A percentile compares a stretch with the other conserved stretches of the same genome.
phyloP scores from a whole-genome alignment of 306 rosid species.

The Coriaria nepalensis region DNA sequence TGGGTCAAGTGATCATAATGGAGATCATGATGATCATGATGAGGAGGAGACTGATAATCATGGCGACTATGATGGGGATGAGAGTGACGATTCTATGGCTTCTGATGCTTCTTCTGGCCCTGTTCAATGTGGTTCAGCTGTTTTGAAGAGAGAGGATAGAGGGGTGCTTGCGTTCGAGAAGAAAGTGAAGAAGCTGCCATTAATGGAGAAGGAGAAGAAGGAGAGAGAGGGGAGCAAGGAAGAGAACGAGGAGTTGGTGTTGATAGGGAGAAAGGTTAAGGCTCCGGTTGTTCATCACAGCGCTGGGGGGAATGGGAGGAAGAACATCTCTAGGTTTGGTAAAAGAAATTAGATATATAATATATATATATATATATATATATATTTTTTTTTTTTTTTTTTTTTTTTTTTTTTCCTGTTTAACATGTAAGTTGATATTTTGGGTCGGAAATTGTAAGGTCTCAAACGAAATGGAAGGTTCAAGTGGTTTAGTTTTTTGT shows the following conservation, averaged over 20 bases:
- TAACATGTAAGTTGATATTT: too few relatives aligned
- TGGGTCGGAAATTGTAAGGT: too few relatives aligned
- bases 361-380: background rate
- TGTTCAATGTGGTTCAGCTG: constrained; percentile 20
- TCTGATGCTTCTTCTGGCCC: constrained; percentile 98
- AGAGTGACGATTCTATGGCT: constrained; percentile 92
- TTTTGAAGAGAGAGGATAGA: constrained; percentile 14
- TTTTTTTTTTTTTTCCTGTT: constrained; percentile 1
- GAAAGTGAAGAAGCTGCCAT: constrained; percentile 18
- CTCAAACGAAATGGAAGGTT: too few relatives aligned
- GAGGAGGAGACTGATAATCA: constrained; percentile 5
- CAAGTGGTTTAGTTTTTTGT: too few relatives aligned
- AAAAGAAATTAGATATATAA: constrained; percentile 22
- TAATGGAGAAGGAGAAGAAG: constrained; percentile 19
- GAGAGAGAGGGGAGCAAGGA: constrained; percentile 21
- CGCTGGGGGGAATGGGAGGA: constrained; percentile 27
- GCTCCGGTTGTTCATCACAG: constrained; percentile 15
- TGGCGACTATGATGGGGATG: constrained; percentile 22
- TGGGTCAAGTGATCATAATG: constrained; percentile 15
- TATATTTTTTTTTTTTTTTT: background rate
- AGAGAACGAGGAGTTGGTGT: constrained; percentile 21
- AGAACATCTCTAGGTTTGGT: constrained; percentile 10
- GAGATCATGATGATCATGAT: constrained; percentile 6
- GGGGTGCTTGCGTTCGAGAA: constrained; percentile 16
- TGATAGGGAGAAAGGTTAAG: constrained; percentile 13